Percentiles rank a stretch among this genome's conserved stretches.
Evolutionary conservation across 1,139 yeast genomes (phyloP).

Genomic region (Pneumocystis jirovecii): DNA sequence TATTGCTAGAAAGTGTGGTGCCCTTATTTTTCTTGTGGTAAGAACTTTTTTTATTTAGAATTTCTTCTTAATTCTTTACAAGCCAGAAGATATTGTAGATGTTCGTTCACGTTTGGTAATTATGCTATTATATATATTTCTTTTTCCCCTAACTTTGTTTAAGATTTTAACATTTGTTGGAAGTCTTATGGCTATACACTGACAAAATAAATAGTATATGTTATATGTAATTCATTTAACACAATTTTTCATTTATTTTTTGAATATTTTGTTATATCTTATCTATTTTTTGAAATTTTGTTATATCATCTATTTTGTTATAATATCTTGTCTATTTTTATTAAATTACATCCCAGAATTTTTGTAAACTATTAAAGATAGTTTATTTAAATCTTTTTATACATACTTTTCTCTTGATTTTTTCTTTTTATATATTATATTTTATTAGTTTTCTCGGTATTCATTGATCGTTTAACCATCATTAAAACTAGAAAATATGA

Average conservation of each 20-base stretch:
- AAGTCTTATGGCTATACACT: constrained; percentile 48
- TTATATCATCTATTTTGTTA: too few species aligned
- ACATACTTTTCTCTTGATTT: background rate
- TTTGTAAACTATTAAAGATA: background rate
- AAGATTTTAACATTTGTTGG: constrained; percentile 80
- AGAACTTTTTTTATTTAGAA: background rate
- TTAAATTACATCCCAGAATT: background rate
- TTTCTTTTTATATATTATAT: background rate
- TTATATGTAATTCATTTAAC: background rate
- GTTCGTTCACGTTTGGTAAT: constrained; percentile 64
- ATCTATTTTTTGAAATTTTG: background rate
- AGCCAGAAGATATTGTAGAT: constrained; percentile 94
- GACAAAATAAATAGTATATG: background rate
- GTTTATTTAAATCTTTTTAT: background rate
- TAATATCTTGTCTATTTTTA: background rate
- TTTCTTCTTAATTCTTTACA: background rate
- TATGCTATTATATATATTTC: background rate
- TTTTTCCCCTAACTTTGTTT: background rate
- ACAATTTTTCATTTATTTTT: background rate
- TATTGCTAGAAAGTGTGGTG: constrained; percentile 95
- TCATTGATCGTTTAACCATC: background rate
- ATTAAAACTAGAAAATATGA: background rate
- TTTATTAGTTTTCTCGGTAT: background rate
- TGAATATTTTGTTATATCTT: background rate
- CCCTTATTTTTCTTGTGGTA: constrained; percentile 79